Evolutionary conservation across 2,329 filamentous ascomycete species (phyloP).

Genomic region (Sporothrix variecibatus): DNA sequence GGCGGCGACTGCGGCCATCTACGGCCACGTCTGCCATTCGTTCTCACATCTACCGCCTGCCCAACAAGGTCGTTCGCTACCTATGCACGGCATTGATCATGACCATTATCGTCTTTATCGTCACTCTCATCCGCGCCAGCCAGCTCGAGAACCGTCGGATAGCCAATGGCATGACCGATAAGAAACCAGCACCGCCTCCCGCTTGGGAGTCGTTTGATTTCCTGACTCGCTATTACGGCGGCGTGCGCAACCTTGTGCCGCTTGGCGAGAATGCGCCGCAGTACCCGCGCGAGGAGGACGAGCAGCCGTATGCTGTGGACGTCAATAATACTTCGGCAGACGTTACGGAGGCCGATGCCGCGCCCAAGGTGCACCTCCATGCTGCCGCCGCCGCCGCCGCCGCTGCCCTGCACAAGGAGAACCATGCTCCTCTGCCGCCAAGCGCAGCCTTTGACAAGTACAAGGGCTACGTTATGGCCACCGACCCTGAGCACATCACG

Average conservation of each 20-base stretch:
- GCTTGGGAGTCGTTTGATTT: slow-evolving; percentile 86
- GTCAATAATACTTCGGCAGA: slow-evolving; percentile 11
- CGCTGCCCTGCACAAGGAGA: slow-evolving; percentile 27
- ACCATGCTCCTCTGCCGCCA: slow-evolving; percentile 31
- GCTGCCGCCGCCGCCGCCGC: slow-evolving; percentile 21
- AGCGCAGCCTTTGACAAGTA: slow-evolving; percentile 29
- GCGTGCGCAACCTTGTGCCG: slow-evolving; percentile 70
- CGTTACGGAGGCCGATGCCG: not conserved
- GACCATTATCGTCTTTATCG: slow-evolving; percentile 73
- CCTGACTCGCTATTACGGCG: slow-evolving; percentile 85
- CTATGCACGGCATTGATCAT: slow-evolving; percentile 72
- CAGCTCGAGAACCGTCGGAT: slow-evolving; percentile 67
- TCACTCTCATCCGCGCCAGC: slow-evolving; percentile 73
- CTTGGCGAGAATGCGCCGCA: slow-evolving; percentile 71
- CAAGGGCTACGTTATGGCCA: slow-evolving; percentile 19
- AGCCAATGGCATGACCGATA: slow-evolving; percentile 58
- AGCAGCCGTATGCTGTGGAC: slow-evolving; percentile 48
- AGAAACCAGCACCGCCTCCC: slow-evolving; percentile 64
- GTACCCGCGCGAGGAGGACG: slow-evolving; percentile 70
- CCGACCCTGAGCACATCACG: slow-evolving; percentile 54
- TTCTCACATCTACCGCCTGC: slow-evolving; percentile 60
- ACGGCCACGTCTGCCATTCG: slow-evolving; percentile 34
- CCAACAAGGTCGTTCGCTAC: slow-evolving; percentile 73
- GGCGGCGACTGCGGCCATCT: slow-evolving; percentile 18
- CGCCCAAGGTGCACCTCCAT: slow-evolving; percentile 35